Evolutionary conservation across 2,329 filamentous ascomycete genomes (phyloP).

Genomic region (Fusarium sp.): DNA sequence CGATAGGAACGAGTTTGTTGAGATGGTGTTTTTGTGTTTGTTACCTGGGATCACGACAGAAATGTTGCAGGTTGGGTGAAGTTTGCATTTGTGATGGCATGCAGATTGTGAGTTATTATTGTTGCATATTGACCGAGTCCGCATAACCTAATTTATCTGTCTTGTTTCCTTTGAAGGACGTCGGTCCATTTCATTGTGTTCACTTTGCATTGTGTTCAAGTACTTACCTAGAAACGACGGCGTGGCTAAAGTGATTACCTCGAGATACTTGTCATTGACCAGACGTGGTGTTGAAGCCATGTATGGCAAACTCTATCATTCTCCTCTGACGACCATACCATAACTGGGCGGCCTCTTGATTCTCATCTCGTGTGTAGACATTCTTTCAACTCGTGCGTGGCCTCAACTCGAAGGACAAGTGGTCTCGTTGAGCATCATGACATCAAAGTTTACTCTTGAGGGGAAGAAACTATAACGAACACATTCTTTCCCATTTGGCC

Average conservation of each 20-base stretch:
- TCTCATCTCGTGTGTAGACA: background rate
- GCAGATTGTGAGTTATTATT: background rate
- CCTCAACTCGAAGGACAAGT: background rate
- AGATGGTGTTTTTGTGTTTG: conserved; percentile 11
- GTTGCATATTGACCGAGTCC: background rate
- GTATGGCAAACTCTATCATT: background rate
- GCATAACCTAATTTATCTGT: background rate
- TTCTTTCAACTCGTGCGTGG: background rate
- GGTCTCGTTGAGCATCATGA: background rate
- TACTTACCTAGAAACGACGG: background rate
- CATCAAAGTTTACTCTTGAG: background rate
- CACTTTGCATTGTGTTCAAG: too few relatives aligned
- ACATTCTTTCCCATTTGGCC: background rate
- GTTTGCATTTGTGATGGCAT: background rate
- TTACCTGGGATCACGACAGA: conserved; percentile 25
- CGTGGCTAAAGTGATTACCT: background rate
- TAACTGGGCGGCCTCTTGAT: background rate
- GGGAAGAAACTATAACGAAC: background rate
- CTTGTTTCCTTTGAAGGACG: background rate
- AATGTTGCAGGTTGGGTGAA: background rate
- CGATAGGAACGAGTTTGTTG: conserved; percentile 31
- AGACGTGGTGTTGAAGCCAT: background rate
- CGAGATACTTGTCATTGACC: background rate
- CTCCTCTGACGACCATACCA: background rate
- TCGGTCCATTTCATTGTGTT: background rate